These are phyloP conservation scores for Cutaneotrichosporon dermatis DNA, from an alignment of 1,284 basidiomycete species.

Conservation along the genomic window DNA sequence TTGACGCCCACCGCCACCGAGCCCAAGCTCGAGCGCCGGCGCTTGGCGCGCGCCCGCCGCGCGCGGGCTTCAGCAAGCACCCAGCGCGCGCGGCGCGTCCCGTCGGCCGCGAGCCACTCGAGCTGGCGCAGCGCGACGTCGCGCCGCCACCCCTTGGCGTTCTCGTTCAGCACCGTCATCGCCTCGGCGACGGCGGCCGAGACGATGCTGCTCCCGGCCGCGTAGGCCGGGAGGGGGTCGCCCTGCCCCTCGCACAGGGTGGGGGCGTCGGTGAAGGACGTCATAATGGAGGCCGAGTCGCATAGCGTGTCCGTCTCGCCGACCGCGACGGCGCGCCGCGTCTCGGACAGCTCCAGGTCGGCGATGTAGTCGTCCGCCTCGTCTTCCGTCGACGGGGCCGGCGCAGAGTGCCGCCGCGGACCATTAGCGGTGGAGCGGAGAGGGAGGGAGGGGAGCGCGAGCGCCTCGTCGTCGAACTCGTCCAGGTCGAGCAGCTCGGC, in stretches of 20 bases:
- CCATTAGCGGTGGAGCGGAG: neutral
- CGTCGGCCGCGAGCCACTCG: slow-evolving; percentile 11
- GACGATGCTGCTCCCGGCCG: neutral
- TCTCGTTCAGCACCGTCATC: slow-evolving; percentile 5
- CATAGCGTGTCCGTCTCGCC: slow-evolving; percentile 2
- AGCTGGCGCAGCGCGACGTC: slow-evolving; percentile 8
- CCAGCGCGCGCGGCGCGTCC: slow-evolving; percentile 8
- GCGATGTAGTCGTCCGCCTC: neutral
- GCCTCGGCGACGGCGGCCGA: neutral
- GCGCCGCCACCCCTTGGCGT: slow-evolving; percentile 6
- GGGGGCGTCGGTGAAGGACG: neutral
- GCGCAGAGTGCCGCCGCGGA: neutral
- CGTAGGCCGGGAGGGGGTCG: neutral
- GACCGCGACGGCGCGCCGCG: no score
- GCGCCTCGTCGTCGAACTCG: neutral
- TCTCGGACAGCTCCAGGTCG: no score
- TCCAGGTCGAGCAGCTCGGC: neutral
- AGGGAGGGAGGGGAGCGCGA: neutral
- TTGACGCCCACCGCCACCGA: no score
- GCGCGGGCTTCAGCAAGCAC: slow-evolving; percentile 2
- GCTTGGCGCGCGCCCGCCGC: neutral
- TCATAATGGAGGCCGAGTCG: slow-evolving; percentile 2
- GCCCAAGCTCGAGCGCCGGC: neutral
- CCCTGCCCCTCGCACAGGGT: neutral
- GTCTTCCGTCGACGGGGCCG: neutral